Evolutionary conservation across 805 yeast species (phyloP), one percentile per base, ranked within the genome.

Genomic region (Metschnikowia kofuensis): DNA sequence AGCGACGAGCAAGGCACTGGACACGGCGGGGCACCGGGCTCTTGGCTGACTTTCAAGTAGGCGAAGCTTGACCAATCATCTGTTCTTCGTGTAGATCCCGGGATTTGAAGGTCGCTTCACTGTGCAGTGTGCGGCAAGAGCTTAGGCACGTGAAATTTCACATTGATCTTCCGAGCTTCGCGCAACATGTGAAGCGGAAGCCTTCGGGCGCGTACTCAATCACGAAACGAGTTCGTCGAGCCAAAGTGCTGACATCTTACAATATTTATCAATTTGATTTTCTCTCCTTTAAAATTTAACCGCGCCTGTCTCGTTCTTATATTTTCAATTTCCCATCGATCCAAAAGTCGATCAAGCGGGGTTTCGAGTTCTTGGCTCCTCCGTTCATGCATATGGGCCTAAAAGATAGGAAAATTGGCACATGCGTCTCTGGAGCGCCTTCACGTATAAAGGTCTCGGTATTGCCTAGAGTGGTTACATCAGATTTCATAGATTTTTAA

Each of bases 31-130:
- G 54, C 54, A 2, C 56, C 56, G 16, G 56, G 56, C n/a, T 48
- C 56, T 28, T 53, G 56, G 56, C 54, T 51, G 55, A 47, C 36
- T 36, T 51, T 45, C 44, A 45, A 43, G 16, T 47, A 45, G 40
- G 15, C 13, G 28, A 15, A 28, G 10, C 15, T 34, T 14, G 21
- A 39, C 4, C 15, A 21, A 21, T 21, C 21, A 21, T 4, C 21
- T 3, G 21, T 21, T 21, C 21, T 21, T 21, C 21, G 26, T 16
- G 40, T 27, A 27, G 35, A 10, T 12, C 38, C n/a, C 35, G 41
- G 21, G 40, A 36, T 31, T 11, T n/a, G 32, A 35, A 38, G 38
- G 47, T 37, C 30, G 40, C 37, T 30, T 16, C 27, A 26, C 40
- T 3, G 11, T n/a, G 37, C 21, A 16, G 16, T 14, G 21, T 14